Evolutionary conservation across 371 early-diverging fungal species (phyloP), one percentile per base, ranked within the genome.

Genomic region (Apophysomyces trapeziformis): DNA sequence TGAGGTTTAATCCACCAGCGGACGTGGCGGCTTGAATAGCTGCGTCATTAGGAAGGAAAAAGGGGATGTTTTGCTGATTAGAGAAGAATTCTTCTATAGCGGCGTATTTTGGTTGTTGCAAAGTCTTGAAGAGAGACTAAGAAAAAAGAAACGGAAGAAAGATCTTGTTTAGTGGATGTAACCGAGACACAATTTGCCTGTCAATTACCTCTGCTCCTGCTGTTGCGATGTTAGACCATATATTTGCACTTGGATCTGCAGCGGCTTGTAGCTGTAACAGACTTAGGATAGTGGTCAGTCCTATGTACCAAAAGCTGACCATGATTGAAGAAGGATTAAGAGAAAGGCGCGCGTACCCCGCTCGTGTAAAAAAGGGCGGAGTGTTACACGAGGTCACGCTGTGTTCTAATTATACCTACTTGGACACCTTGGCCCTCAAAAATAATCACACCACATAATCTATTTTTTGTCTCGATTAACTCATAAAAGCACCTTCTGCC

Each of bases 11-110:
- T 5, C 37, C 38, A 11, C 58, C 57, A 21, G 50, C 32, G 6
- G 57, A 18, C 16, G 61, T 7, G 14, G 63, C 67, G 5, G 47
- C 39, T 11, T 59, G 36, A n/a, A 67, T 16, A 8, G 63, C 63
- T 35, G 41, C 41, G 13, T 61, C 63, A 18, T 36, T 67, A 2
- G 67, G 67, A 39, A 67, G 32, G 35, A 67, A 62, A 26, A 67
- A 58, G 8, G 67, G 62, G 32, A 67, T 57, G 3, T 47, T 14
- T 12, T 50, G 7, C 14, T 50, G 38, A 41, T 50, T 63, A 21
- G 54, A 50, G 5, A 54, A 32, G 12, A 18, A 54, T 13, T 45
- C 18, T 12, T 54, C 56, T 1, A 63, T 14, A 39, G 56, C 39
- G 5, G 38, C 38, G 16, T 41, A 63, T 11, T 63, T 63, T 5